Base-by-base conservation (phyloP, 495 filamentous ascomycete species). In the Xylaria castorea region DNA sequence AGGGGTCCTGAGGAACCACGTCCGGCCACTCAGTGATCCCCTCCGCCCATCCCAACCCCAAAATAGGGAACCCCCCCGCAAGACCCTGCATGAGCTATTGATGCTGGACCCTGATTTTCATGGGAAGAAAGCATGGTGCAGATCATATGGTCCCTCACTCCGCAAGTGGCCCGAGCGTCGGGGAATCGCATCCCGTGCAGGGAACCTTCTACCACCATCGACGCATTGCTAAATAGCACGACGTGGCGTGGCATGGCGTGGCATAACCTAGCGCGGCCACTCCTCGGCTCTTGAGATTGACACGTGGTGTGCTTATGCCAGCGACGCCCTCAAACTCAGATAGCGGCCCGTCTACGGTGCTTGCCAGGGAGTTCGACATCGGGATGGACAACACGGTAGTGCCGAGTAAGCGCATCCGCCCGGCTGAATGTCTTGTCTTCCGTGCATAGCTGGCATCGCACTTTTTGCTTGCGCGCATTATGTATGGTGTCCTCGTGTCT, bases 401-500 rank as follows among this genome's bases (percentile, higher is more conserved):
- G 95, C 70, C 95, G 87, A 18, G 95, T 98, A 51, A 97, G 87
- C 2, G 87, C 96, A 85, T 98, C 96, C 74, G 94, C 95, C 74
- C 96, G 89, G 71, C 92, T 95, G 78, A 98, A 98, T 0, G 93
- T 95, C 87, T 98, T 98, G 78, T 98, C 95, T 74, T 98, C 96
- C n/a, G 93, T 94, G 82, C 95, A 98, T 61, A 97, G 83, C 67
- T 94, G 90, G 81, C 95, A 99, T 30, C 94, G 91, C n/a, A 97
- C 94, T 83, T 99, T 98, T 78, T 93, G 90, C 88, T 97, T 97
- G 75, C 91, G 88, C 5, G 91, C 92, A 75, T 97, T 97, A 86
- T 99, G 96, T 75, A 98, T 98, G 14, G 96, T 98, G 75, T 97
- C 95, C 81, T 99, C 96, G 80, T 99, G 96, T 12, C 96, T 88